Evolutionary conservation across 495 filamentous ascomycete species (phyloP).

Genomic region (Penicillium lagena): DNA sequence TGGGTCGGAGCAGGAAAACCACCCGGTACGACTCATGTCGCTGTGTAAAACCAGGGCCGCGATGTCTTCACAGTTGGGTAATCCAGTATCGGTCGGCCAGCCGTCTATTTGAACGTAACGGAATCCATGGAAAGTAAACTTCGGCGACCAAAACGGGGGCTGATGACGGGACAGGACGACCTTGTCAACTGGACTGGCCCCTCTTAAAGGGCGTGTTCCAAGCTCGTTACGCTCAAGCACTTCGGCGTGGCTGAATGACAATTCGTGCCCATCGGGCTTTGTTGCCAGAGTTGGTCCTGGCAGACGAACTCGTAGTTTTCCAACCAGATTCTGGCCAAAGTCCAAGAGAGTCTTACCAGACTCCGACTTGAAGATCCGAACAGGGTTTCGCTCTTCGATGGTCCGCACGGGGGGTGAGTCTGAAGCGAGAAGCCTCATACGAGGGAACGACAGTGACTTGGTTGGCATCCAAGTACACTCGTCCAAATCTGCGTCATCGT

Average conservation of each 20-base stretch:
- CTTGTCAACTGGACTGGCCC: conserved; percentile 37
- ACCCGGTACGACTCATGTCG: conserved; percentile 42
- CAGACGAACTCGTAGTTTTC: conserved; percentile 19
- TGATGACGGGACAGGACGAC: conserved; percentile 22
- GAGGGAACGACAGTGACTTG: conserved; percentile 16
- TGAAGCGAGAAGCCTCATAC: conserved; percentile 22
- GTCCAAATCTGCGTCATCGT: background rate
- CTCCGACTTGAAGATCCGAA: conserved; percentile 35
- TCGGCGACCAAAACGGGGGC: conserved; percentile 16
- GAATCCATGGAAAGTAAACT: conserved; percentile 53
- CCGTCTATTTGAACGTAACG: conserved; percentile 46
- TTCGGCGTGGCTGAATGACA: conserved; percentile 40
- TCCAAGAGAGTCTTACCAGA: conserved; percentile 44
- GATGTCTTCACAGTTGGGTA: conserved; percentile 20
- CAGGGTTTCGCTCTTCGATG: conserved; percentile 28
- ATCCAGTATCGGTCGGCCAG: conserved; percentile 17
- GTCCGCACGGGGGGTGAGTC: conserved; percentile 39
- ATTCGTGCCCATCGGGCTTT: conserved; percentile 12
- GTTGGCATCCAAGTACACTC: conserved; percentile 11
- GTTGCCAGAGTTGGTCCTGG: conserved; percentile 25
- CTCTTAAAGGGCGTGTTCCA: conserved; percentile 40
- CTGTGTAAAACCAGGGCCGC: conserved; percentile 43
- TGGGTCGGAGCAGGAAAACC: conserved; percentile 39
- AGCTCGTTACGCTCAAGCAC: conserved; percentile 48
- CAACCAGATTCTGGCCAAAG: conserved; percentile 53